phyloP scores from a whole-genome alignment of 805 yeast species.

The Lipomyces spencermartinsiae region DNA sequence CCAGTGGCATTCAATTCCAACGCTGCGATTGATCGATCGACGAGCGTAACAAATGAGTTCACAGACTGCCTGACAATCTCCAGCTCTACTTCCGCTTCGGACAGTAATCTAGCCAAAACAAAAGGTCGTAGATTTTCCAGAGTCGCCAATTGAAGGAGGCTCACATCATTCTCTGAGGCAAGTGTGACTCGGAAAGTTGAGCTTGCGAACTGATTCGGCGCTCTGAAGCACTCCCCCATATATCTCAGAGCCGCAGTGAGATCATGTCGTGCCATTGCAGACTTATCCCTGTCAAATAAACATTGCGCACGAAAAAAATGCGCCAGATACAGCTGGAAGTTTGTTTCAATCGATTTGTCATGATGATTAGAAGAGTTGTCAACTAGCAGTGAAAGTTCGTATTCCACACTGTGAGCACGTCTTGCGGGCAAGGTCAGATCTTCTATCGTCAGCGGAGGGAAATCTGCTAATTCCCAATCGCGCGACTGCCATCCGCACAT shows the following conservation, averaged over 20 bases:
- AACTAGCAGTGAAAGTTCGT: conserved; percentile 16
- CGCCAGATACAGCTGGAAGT: conserved; percentile 7
- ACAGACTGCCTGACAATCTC: background rate
- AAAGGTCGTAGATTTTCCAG: conserved; percentile 11
- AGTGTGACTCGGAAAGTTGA: background rate
- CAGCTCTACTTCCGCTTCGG: background rate
- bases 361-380: background rate
- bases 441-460: conserved; percentile 6
- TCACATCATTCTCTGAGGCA: background rate
- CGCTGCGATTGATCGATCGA: background rate
- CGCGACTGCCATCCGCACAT: conserved; percentile 19
- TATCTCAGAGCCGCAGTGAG: background rate
- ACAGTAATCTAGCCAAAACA: background rate
- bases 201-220: background rate
- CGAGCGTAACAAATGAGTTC: background rate
- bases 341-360: background rate
- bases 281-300: conserved; percentile 21
- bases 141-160: background rate
- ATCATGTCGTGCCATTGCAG: conserved; percentile 3
- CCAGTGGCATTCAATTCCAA: background rate
- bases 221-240: background rate
- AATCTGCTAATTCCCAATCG: conserved; percentile 24
- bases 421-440: background rate
- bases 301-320: conserved; percentile 22
- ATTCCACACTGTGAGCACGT: conserved; percentile 14